These are phyloP conservation scores for Psidium friedrichsthalianum DNA, from an alignment of 345 rosid species.

Conservation along the genomic window DNA sequence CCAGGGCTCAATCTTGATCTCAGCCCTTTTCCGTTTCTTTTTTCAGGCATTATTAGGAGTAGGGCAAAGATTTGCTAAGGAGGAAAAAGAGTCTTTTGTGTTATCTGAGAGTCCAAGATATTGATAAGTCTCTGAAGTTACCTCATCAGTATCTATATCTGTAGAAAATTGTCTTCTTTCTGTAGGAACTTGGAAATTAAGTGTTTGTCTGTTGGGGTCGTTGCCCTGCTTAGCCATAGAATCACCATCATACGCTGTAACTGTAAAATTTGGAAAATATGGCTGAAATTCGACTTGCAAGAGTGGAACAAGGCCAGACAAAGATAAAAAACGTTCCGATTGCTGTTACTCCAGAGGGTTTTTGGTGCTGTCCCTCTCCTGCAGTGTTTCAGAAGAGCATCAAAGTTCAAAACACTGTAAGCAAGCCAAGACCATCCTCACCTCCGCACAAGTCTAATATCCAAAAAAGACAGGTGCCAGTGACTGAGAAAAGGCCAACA, in stretches of 20 bases:
- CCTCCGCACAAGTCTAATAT: conserved; percentile 38
- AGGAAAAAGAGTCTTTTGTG: background rate
- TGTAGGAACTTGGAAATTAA: background rate
- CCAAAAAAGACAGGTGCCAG: conserved; percentile 35
- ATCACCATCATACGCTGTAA: conserved; percentile 1
- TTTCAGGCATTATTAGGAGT: background rate
- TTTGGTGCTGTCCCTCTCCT: conserved; percentile 99
- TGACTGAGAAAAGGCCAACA: conserved; percentile 44
- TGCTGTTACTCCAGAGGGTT: conserved; percentile 96
- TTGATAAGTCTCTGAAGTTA: background rate
- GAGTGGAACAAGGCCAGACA: conserved; percentile 69
- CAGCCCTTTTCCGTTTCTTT: background rate
- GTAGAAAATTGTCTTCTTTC: background rate
- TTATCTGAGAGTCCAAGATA: background rate
- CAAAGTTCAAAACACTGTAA: conserved; percentile 52
- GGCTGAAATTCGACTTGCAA: conserved; percentile 79
- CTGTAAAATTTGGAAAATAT: conserved; percentile 22
- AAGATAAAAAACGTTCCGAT: conserved; percentile 85
- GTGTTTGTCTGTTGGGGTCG: background rate
- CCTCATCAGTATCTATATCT: background rate
- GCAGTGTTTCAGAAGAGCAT: conserved; percentile 76
- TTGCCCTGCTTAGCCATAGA: background rate
- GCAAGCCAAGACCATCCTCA: conserved; percentile 57
- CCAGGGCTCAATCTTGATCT: background rate
- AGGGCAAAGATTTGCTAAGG: background rate